These are phyloP conservation scores for Hydnum rufescens DNA, from an alignment of 768 basidiomycete species.

Conservation along the genomic window DNA sequence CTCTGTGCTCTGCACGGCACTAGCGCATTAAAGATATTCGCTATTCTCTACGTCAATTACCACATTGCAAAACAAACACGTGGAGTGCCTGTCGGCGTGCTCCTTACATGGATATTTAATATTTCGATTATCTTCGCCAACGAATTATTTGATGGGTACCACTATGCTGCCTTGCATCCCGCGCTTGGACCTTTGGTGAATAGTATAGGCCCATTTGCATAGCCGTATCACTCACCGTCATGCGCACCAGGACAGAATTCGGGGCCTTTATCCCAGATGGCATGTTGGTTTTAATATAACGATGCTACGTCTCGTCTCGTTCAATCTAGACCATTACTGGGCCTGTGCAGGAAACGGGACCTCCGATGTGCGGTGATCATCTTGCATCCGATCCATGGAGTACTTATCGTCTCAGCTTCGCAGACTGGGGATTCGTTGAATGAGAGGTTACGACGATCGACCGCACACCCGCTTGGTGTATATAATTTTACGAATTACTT, in stretches of 20 bases:
- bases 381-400: not conserved
- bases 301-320: conserved; percentile 82
- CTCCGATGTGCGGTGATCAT: conserved; percentile 23
- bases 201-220: not conserved
- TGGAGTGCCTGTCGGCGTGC: conserved; percentile 27
- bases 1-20: conserved; percentile 63
- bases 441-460: conserved; percentile 40
- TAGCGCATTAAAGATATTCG: conserved; percentile 54
- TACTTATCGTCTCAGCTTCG: conserved; percentile 7
- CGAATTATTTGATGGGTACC: conserved; percentile 56
- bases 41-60: conserved; percentile 56
- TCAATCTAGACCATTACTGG: conserved; percentile 89
- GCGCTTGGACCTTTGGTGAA: conserved; percentile 38
- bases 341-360: conserved; percentile 27
- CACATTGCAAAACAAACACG: conserved; percentile 29
- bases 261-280: conserved; percentile 81
- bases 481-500: conserved; percentile 55
- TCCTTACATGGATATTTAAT: conserved; percentile 65
- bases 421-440: conserved; percentile 20
- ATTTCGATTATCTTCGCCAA: conserved; percentile 52
- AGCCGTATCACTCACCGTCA: conserved; percentile 5
- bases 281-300: conserved; percentile 89
- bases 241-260: conserved; percentile 29
- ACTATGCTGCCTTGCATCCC: conserved; percentile 35
- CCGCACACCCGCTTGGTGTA: conserved; percentile 32